Evolutionary conservation across 108 stramenopile species (phyloP).

Genomic region (Cyclotella baltica): DNA sequence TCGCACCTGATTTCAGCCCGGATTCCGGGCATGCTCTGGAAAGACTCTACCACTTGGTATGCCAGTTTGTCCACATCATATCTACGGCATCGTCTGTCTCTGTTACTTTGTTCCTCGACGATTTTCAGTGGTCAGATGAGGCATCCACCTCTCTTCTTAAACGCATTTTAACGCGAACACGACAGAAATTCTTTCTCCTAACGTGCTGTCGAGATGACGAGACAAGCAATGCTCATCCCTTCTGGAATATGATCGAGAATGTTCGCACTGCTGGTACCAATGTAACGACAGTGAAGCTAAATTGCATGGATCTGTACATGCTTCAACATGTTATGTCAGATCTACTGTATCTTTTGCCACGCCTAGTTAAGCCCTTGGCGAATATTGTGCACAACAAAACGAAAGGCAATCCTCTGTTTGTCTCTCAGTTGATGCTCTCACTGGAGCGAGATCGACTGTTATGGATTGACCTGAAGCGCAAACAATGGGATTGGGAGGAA

Average conservation of each 20-base stretch:
- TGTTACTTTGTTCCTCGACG: too few relatives aligned
- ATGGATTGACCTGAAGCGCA: too few relatives aligned
- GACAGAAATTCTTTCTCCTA: slow-evolving; percentile 10
- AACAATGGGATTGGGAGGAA: too few relatives aligned
- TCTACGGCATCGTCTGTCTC: slow-evolving; percentile 8
- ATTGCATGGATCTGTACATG: neutral
- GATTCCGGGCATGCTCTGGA: slow-evolving; percentile 22
- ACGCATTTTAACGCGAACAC: slow-evolving; percentile 2
- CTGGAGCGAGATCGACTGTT: too few relatives aligned
- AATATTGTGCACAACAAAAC: too few relatives aligned
- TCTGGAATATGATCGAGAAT: slow-evolving; percentile 4
- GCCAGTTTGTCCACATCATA: slow-evolving; percentile 23
- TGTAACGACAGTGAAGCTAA: slow-evolving; percentile 2
- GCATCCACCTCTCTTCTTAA: slow-evolving; percentile 18
- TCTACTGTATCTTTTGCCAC: slow-evolving; percentile 24
- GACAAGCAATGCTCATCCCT: slow-evolving; percentile 17
- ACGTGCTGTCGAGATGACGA: slow-evolving; percentile 24
- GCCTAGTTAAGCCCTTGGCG: too few relatives aligned
- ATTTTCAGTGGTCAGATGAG: slow-evolving; percentile 38
- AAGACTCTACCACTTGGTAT: slow-evolving; percentile 14
- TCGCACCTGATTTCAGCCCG: neutral
- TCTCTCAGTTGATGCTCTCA: too few relatives aligned
- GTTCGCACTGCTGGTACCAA: slow-evolving; percentile 4
- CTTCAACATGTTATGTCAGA: slow-evolving; percentile 29
- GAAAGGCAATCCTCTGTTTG: too few relatives aligned